Evolutionary conservation across 2,329 filamentous ascomycete genomes (phyloP).

Genomic region (Colletotrichum costaricense): DNA sequence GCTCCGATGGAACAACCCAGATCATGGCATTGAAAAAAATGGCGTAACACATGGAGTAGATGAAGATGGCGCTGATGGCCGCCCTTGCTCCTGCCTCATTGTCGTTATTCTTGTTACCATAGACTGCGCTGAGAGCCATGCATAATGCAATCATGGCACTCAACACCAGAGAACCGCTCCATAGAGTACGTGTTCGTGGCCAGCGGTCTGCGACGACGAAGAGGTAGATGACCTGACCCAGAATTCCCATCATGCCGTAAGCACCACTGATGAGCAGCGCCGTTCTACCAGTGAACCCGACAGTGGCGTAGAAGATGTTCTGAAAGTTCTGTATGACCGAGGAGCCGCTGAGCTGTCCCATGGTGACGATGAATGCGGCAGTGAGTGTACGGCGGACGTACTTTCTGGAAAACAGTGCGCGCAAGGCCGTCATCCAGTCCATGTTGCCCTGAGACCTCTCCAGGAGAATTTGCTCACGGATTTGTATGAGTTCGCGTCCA

Average conservation of each 20-base stretch:
- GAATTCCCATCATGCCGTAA: constrained; percentile 47
- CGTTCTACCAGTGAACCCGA: constrained; percentile 59
- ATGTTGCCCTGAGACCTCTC: not conserved
- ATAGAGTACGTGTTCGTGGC: constrained; percentile 38
- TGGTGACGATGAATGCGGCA: constrained; percentile 44
- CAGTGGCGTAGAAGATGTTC: constrained; percentile 50
- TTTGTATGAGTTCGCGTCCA: not conserved
- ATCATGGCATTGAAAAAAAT: constrained; percentile 51
- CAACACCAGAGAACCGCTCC: constrained; percentile 25
- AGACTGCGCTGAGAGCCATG: constrained; percentile 41
- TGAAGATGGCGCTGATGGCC: constrained; percentile 50
- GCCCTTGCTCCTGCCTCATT: constrained; percentile 19
- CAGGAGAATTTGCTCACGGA: not conserved
- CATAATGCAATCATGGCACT: constrained; percentile 27
- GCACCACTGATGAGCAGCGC: constrained; percentile 60
- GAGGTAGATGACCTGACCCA: constrained; percentile 44
- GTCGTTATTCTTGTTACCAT: constrained; percentile 31
- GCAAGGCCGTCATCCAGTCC: not conserved
- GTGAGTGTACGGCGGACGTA: constrained; percentile 43
- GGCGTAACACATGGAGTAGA: constrained; percentile 49
- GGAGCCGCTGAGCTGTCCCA: constrained; percentile 42
- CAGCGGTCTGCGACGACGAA: constrained; percentile 43
- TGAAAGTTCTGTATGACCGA: constrained; percentile 48
- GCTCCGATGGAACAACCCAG: constrained; percentile 47
- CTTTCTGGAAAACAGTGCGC: constrained; percentile 41